Evolutionary conservation across 2,329 filamentous ascomycete genomes (phyloP), one percentile per base, ranked within the genome.

Genomic region (Pseudofabraea citricarpa): DNA sequence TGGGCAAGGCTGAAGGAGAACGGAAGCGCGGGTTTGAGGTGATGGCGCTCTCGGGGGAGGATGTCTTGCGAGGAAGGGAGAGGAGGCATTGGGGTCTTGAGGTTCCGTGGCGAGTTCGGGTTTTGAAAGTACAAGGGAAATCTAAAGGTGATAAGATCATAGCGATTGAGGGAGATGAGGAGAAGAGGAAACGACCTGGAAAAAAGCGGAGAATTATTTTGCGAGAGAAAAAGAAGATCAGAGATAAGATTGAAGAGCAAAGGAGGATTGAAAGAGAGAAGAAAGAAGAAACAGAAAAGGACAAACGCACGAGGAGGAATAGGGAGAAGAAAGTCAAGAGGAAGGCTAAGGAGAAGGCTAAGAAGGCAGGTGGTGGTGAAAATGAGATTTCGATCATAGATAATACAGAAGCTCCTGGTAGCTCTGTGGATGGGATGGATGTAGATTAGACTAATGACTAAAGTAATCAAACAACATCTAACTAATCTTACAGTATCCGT

Each of bases 231-330:
- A 64, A 59, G 6, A 63, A 61, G 41, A 66, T 64, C 52, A 66
- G 70, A 50, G 66, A 59, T 45, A 65, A 67, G 22, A 57, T 42
- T 15, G 46, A 43, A 16, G 54, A 56, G 36, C 65, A 68, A 45
- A 62, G 57, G 4, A 62, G 60, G 49, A 68, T 65, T 50, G 63
- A 67, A 43, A 53, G 63, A 38, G 50, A 66, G 48, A 66, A 67
- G 15, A 82, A 78, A 60, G 77, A 79, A 55, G 72, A 78, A 51
- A 71, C 74, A 38, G 51, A 80, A 22, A 71, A 67, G 53, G 76
- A 81, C 43, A 82, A 81, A 68, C 80, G 79, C 66, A 79, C 79
- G 64, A 68, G 77, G 51, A 57, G 79, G 50, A 83, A 83, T 52
- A 63, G 75, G 45, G 60, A 73, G 53, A 81, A 77, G 66, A 81